These are phyloP conservation scores for Malbranchea zuffiana DNA, from an alignment of 2,329 filamentous ascomycete species.

Conservation along the genomic window DNA sequence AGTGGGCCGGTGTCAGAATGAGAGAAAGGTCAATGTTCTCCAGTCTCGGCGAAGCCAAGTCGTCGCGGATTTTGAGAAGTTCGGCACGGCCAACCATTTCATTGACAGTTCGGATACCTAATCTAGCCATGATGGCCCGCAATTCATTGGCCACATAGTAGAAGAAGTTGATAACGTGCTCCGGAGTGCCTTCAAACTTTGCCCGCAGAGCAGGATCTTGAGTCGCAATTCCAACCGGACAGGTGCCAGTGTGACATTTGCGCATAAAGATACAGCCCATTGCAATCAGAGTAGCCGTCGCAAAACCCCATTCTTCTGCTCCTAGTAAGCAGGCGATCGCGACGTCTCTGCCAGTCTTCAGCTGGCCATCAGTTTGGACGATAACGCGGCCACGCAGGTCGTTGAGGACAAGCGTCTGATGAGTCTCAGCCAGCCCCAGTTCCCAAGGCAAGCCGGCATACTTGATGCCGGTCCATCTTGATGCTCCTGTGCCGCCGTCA, in stretches of 20 bases:
- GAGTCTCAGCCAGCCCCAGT: constrained; percentile 88
- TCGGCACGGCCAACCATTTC: constrained; percentile 96
- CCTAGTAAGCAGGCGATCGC: constrained; percentile 89
- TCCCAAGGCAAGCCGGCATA: constrained; percentile 97
- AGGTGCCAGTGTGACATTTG: constrained; percentile 64
- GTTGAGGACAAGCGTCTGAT: constrained; percentile 91
- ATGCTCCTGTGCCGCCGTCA: constrained; percentile 92
- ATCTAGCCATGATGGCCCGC: constrained; percentile 89
- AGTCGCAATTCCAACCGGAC: constrained; percentile 88
- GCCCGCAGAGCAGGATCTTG: constrained; percentile 88
- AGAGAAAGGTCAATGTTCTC: constrained; percentile 87
- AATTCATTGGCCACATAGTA: constrained; percentile 96
- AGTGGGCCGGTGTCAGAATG: constrained; percentile 90
- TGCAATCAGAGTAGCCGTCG: constrained; percentile 84
- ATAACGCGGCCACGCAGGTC: constrained; percentile 91
- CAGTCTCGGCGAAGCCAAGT: constrained; percentile 78
- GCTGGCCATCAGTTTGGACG: constrained; percentile 90
- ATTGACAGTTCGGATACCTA: constrained; percentile 90
- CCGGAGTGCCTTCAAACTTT: constrained; percentile 86
- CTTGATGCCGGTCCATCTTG: constrained; percentile 97
- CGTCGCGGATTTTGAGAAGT: constrained; percentile 73
- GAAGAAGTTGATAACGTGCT: constrained; percentile 98
- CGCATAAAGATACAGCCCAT: constrained; percentile 97
- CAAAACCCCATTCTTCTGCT: constrained; percentile 97
- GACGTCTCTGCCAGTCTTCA: constrained; percentile 84